Percentiles rank a stretch among this genome's conserved stretches.
Conservation (phyloP, 768 basidiomycete genomes). For the Mycena polygramma region DNA sequence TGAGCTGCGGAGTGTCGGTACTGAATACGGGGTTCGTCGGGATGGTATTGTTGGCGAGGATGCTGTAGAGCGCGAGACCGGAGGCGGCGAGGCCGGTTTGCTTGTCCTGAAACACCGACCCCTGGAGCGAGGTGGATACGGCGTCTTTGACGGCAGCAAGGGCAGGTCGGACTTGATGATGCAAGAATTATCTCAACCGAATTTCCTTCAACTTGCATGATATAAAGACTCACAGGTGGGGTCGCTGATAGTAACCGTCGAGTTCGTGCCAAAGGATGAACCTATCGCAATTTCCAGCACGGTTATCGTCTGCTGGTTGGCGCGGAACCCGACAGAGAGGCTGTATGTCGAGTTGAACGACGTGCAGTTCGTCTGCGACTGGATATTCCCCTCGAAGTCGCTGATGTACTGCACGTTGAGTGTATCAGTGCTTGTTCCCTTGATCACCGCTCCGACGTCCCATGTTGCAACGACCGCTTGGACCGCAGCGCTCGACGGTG, state of each 20-base stretch:
- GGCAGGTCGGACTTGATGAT: slow-evolving; percentile 5
- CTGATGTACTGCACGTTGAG: slow-evolving; percentile 15
- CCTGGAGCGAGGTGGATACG: background rate
- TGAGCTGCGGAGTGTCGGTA: slow-evolving; percentile 18
- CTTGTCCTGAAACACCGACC: background rate
- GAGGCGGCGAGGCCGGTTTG: background rate
- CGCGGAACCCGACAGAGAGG: slow-evolving; percentile 6
- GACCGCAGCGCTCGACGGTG: background rate
- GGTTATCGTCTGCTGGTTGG: slow-evolving; percentile 7
- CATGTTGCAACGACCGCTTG: background rate
- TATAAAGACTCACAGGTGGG: slow-evolving; percentile 14
- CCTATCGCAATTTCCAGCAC: background rate
- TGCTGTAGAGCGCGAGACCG: slow-evolving; percentile 10
- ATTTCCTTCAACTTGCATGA: too few relatives aligned
- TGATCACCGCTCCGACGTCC: background rate
- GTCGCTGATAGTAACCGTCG: slow-evolving; percentile 1
- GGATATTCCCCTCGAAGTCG: background rate
- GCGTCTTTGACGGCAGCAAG: slow-evolving; percentile 23
- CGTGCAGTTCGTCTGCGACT: slow-evolving; percentile 23
- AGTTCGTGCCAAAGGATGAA: slow-evolving; percentile 1
- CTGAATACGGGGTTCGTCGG: slow-evolving; percentile 7
- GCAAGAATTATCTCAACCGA: background rate
- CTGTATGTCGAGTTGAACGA: slow-evolving; percentile 17
- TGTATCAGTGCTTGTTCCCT: slow-evolving; percentile 6
- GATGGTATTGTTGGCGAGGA: slow-evolving; percentile 17